These are phyloP conservation scores for Eucommia ulmoides DNA, from an alignment of 257 asterid genomes.

Conservation along the genomic window DNA sequence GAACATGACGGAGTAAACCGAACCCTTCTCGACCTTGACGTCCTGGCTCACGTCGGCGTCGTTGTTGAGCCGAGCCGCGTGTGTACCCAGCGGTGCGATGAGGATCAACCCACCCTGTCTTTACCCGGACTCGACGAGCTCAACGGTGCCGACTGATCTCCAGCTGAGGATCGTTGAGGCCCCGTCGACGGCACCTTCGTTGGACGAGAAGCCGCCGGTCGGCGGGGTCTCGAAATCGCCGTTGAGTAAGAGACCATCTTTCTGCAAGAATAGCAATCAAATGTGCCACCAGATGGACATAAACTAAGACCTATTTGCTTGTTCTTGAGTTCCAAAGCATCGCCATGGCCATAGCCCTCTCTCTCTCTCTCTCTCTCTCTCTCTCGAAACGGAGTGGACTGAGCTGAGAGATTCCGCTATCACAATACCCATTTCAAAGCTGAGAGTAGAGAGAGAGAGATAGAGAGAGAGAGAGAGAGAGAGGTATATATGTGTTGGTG, in stretches of 20 bases:
- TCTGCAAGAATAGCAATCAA: slow-evolving; percentile 19
- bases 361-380: no score
- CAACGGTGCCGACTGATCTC: slow-evolving; percentile 77
- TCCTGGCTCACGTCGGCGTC: slow-evolving; percentile 93
- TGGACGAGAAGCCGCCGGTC: slow-evolving; percentile 55
- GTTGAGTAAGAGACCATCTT: slow-evolving; percentile 47
- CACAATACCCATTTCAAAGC: no score
- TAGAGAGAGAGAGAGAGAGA: no score
- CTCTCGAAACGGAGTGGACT: background rate
- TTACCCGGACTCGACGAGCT: slow-evolving; percentile 70
- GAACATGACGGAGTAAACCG: slow-evolving; percentile 71
- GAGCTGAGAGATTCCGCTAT: no score
- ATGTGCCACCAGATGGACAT: slow-evolving; percentile 11
- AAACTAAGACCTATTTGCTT: slow-evolving; percentile 15
- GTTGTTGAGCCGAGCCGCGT: slow-evolving; percentile 65
- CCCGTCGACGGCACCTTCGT: slow-evolving; percentile 31
- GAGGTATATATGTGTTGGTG: no score
- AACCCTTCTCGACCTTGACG: slow-evolving; percentile 57
- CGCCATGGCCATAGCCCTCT: no score
- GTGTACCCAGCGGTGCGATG: slow-evolving; percentile 79
- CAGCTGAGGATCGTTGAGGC: slow-evolving; percentile 54
- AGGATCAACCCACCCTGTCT: slow-evolving; percentile 96
- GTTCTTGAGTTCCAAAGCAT: slow-evolving; percentile 21
- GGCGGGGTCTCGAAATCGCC: slow-evolving; percentile 91
- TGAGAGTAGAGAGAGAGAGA: no score